Base-by-base conservation (phyloP, 2,329 filamentous ascomycete genomes). In the Penicillium fuscoglaucum region DNA sequence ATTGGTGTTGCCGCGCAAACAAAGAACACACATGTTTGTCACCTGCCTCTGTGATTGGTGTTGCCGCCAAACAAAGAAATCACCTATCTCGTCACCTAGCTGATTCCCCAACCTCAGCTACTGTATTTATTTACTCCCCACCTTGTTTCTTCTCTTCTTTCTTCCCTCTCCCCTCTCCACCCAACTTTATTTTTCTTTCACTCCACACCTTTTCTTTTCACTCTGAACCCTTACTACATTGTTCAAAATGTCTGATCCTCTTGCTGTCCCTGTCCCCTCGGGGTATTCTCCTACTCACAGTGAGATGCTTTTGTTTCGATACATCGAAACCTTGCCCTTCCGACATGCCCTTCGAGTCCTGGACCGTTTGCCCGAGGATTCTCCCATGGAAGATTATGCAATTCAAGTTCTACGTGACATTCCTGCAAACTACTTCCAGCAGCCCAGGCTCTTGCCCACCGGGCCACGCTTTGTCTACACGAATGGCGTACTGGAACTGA, bases 51-150 rank as follows among this genome's bases (percentile, higher is more conserved):
- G 2, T 52, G 35, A 52, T 52, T 52, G 49, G 49, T 33, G 35
- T 52, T 52, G 49, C 40, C 15, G 12, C 17, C 2, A 47, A 47
- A 54, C 41, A 47, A 53, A 53, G 51, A 53, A 53, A 50, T 15
- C 17, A 12, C 19, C 46, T 9, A n/a, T 8, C 29, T n/a, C 19
- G 15, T 35, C 31, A 7, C 46, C 31, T 9, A 26, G 29, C 45
- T 10, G 28, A 6, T 44, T n/a, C 15, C 2, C 1, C 4, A 12
- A 6, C 17, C 13, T 7, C 29, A 17, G 19, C 6, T 15, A 8
- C 19, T 48, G 5, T 48, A 10, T 48, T 26, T 48, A 17, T 48
- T 35, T 48, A 48, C 21, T 28, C 26, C 37, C 35, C 31, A 39
- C 21, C 31, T n/a, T 1, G 13, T 49, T 51, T 37, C 51, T 47